phyloP scores from a whole-genome alignment of 2,329 filamentous ascomycete genomes.

The Xylariaceae sp. region DNA sequence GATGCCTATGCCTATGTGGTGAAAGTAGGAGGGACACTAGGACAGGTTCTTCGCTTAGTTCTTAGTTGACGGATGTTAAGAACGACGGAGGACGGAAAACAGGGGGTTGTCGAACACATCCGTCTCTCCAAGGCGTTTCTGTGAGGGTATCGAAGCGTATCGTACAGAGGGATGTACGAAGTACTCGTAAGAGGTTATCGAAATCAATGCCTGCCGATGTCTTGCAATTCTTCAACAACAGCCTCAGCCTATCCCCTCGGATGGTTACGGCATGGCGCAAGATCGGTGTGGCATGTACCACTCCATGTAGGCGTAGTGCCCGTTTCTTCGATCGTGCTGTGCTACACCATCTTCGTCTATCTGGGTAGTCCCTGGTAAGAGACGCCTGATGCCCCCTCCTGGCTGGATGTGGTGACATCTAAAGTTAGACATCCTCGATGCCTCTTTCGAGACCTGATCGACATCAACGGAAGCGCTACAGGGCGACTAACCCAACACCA shows the following conservation, averaged over 20 bases:
- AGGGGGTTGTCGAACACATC: too few relatives aligned
- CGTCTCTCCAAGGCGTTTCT: too few relatives aligned
- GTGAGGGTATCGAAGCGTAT: too few relatives aligned
- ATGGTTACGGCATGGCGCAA: background rate
- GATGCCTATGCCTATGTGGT: background rate
- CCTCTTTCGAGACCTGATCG: background rate
- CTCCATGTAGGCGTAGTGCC: background rate
- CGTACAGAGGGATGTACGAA: too few relatives aligned
- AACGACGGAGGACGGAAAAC: too few relatives aligned
- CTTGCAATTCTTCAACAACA: background rate
- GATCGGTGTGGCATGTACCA: background rate
- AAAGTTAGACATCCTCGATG: background rate
- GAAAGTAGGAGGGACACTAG: background rate
- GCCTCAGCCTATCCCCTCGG: background rate
- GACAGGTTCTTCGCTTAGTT: background rate
- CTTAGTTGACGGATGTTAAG: too few relatives aligned
- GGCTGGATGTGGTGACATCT: background rate
- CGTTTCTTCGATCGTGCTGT: background rate
- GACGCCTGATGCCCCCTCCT: background rate
- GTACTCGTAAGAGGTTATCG: background rate
- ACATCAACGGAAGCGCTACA: too few relatives aligned
- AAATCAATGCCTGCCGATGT: background rate
- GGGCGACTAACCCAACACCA: too few relatives aligned
- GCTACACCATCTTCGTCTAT: slow-evolving; percentile 1
- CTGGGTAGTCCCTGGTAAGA: background rate